Conservation (phyloP, 2,329 filamentous ascomycete genomes). For the Penicillium sumatraense region DNA sequence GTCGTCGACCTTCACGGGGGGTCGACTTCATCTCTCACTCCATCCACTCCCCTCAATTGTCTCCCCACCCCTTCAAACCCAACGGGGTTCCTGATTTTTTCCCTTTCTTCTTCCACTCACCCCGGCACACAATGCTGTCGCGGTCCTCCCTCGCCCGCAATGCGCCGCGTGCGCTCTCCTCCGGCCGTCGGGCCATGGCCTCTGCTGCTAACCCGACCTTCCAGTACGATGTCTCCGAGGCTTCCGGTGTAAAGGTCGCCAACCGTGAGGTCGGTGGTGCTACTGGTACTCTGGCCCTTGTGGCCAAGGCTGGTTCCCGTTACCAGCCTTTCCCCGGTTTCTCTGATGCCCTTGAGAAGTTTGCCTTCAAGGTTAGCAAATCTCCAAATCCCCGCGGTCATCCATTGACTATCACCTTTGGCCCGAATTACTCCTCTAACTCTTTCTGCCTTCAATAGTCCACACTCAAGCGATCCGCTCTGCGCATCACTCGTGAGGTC, state of each 20-base stretch:
- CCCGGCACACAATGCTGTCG: constrained; percentile 68
- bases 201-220: constrained; percentile 72
- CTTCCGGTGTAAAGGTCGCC: constrained; percentile 88
- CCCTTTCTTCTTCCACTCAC: constrained; percentile 42
- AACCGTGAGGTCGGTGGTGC: constrained; percentile 86
- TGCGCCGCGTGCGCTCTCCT: constrained; percentile 65
- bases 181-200: constrained; percentile 66
- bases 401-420: constrained; percentile 25
- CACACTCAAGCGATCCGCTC: constrained; percentile 82
- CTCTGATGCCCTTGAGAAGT: constrained; percentile 87
- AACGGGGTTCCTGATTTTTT: constrained; percentile 38
- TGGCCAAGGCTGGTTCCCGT: constrained; percentile 91
- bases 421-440: too few relatives aligned
- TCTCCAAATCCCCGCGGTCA: constrained; percentile 31
- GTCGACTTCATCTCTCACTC: constrained; percentile 30
- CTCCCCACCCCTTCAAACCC: constrained; percentile 33
- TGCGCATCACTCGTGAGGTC: constrained; percentile 92
- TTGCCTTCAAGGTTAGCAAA: constrained; percentile 91
- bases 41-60: constrained; percentile 35
- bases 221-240: constrained; percentile 85
- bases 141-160: constrained; percentile 67
- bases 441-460: constrained; percentile 60
- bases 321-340: constrained; percentile 90
- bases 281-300: constrained; percentile 86
- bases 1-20: constrained; percentile 34